phyloP scores from a whole-genome alignment of 345 rosid genomes.

The Camelina hispida region DNA sequence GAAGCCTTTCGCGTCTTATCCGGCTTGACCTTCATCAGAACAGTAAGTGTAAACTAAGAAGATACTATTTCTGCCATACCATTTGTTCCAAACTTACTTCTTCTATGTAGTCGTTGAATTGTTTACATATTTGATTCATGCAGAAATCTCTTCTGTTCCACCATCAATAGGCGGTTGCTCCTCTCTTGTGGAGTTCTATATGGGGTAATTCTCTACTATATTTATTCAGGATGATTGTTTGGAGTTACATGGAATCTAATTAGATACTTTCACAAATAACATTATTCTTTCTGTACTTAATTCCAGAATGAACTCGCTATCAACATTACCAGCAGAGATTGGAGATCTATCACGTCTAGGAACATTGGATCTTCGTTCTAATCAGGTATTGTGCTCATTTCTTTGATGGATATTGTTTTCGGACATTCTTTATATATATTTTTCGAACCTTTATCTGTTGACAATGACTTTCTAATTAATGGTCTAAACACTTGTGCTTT shows the following conservation, averaged over 20 bases:
- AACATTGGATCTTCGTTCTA: conserved; percentile 87
- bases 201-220: conserved; percentile 67
- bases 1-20: conserved; percentile 77
- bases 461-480: conserved; percentile 7
- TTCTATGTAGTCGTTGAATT: conserved; percentile 15
- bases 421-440: background rate
- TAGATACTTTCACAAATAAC: conserved; percentile 27
- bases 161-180: conserved; percentile 77
- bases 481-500: conserved; percentile 21
- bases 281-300: conserved; percentile 39
- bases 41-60: conserved; percentile 56
- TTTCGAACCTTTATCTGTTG: conserved; percentile 2
- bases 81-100: conserved; percentile 8
- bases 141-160: conserved; percentile 75
- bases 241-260: conserved; percentile 17
- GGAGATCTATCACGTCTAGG: conserved; percentile 72
- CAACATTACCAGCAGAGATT: conserved; percentile 70
- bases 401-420: background rate
- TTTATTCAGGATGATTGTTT: conserved; percentile 27
- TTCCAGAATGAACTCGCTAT: conserved; percentile 71
- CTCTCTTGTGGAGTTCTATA: conserved; percentile 77
- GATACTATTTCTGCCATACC: conserved; percentile 16
- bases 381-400: conserved; percentile 60
- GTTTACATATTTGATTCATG: conserved; percentile 20
- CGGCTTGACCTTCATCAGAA: conserved; percentile 95